Conservation (phyloP, 768 basidiomycete species). For the Boletus pseudo-olivaceus region DNA sequence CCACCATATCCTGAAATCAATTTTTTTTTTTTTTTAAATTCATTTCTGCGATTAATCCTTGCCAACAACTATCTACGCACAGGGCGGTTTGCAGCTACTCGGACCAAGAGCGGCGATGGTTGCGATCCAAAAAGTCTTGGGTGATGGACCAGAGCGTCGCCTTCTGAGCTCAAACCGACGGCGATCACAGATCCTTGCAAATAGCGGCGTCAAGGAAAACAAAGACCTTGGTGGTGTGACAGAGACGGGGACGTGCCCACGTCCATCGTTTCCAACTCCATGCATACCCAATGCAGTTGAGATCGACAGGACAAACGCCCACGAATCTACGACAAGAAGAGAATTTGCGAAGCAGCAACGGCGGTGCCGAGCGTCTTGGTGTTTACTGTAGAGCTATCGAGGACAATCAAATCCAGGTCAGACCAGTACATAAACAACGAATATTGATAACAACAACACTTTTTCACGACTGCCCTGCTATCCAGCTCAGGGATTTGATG, state of each 20-base stretch:
- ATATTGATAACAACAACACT: neutral
- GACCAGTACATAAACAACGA: neutral
- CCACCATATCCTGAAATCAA: slow-evolving; percentile 27
- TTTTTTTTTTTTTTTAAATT: slow-evolving; percentile 6
- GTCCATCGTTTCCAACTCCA: too few relatives aligned
- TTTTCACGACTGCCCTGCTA: neutral
- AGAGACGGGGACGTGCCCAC: too few relatives aligned
- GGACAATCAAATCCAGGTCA: neutral
- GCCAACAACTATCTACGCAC: neutral
- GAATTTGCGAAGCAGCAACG: neutral
- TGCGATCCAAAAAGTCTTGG: neutral
- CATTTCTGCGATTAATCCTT: neutral
- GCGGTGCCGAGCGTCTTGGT: neutral
- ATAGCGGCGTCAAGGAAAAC: neutral
- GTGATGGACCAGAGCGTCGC: neutral
- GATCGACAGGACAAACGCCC: neutral
- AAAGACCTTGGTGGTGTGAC: too few relatives aligned
- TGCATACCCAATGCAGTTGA: neutral
- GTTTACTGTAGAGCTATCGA: neutral
- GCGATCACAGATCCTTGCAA: slow-evolving; percentile 11
- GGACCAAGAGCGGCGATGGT: slow-evolving; percentile 9
- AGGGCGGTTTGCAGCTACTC: neutral
- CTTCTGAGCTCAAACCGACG: neutral
- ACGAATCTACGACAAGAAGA: neutral
- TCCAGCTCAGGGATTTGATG: neutral